phyloP scores from a whole-genome alignment of 495 filamentous ascomycete species.

The Penicillium canariense region DNA sequence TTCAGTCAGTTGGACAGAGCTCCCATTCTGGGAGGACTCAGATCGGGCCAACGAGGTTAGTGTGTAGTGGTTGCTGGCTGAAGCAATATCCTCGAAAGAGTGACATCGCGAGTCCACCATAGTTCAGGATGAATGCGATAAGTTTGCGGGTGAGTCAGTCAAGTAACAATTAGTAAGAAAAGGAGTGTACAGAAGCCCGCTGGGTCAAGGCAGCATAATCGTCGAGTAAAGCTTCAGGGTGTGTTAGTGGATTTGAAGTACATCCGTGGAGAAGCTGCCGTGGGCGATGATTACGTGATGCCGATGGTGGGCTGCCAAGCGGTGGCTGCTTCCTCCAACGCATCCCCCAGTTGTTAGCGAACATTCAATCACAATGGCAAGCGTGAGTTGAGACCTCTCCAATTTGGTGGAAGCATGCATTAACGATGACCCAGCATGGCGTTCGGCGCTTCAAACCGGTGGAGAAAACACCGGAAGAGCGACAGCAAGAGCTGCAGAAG shows the following conservation, averaged over 20 bases:
- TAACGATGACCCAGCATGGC: constrained; percentile 63
- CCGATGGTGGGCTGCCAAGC: not conserved
- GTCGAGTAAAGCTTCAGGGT: not conserved
- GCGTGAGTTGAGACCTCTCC: constrained; percentile 35
- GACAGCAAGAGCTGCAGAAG: constrained; percentile 66
- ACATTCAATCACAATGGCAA: constrained; percentile 40
- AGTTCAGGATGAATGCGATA: constrained; percentile 6
- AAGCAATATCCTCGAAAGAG: constrained; percentile 25
- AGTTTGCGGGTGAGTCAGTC: not conserved
- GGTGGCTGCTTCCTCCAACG: constrained; percentile 4
- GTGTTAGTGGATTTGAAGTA: not conserved
- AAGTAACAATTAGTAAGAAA: constrained; percentile 8
- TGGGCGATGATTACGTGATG: constrained; percentile 7
- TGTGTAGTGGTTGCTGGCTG: constrained; percentile 11
- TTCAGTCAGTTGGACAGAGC: constrained; percentile 15
- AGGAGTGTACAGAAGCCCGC: constrained; percentile 19
- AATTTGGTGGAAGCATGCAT: not conserved
- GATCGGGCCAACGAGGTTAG: constrained; percentile 13
- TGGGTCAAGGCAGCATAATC: not conserved
- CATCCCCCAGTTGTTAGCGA: not conserved
- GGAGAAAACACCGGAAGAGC: constrained; percentile 60
- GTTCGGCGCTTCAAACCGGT: constrained; percentile 60
- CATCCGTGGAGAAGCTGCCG: not conserved
- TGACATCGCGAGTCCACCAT: constrained; percentile 28
- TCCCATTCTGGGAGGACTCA: constrained; percentile 9